Base-by-base conservation (phyloP, 306 rosid genomes). In the Begonia fuchsioides region DNA sequence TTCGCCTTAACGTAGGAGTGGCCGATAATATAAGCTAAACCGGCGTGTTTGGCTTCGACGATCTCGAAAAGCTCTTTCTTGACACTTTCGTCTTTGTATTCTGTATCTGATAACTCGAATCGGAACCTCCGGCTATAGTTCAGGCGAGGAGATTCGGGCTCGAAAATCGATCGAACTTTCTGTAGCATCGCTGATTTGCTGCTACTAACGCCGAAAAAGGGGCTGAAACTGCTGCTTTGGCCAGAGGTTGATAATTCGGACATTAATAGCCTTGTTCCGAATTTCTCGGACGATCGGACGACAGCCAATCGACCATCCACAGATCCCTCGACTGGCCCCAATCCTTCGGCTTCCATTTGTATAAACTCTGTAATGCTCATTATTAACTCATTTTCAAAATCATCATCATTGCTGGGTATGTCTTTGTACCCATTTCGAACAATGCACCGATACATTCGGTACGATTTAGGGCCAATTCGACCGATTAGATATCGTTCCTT, bases 281-380 rank as follows among this genome's bases (percentile, higher is more conserved):
- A 86, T 56, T 81, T 85, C 53, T 81, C 93, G 11, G 96, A 92
- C 1, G 87, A 70, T 66, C 80, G 74, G 57, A 82, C 93, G 43
- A 82, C 93, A 5, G 96, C 96, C 93, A 82, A 69, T 19, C 96
- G 72, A 13, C 81, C 84, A 52, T 81, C 92, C 49, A 49, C 78
- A 17, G 78, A 17, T 38, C 85, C 83, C 32, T 82, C 96, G 2
- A 38, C 48, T 39, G 68, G 64, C 52, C 73, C 75, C 47, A 58
- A 72, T 56, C 96, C 90, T 59, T 82, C 96, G n/a, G 96, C 80
- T 68, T 86, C 96, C 77, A 86, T 61, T 66, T 86, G 96, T 68
- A 85, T 80, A 79, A 79, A 85, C 68, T 85, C 95, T 16, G 87
- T 86, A 64, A 85, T 72, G 75, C 93, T 92, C 90, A 85, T 84